phyloP scores from a whole-genome alignment of 495 filamentous ascomycete genomes.

The Recurvomyces mirabilis region DNA sequence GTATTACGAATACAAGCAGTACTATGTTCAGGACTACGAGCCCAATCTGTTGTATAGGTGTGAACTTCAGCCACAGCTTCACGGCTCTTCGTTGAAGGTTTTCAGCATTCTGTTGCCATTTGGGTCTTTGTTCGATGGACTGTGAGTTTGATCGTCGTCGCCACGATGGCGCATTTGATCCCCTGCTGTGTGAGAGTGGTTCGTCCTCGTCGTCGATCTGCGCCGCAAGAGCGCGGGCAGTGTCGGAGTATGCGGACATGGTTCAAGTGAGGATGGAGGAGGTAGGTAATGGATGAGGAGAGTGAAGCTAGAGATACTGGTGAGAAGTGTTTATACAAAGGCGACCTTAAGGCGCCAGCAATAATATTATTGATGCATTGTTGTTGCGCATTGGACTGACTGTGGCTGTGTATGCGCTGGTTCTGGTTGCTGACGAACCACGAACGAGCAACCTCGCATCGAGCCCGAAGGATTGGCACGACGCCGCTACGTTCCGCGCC shows the following conservation, averaged over 20 bases:
- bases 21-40: conserved; percentile 40
- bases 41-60: conserved; percentile 49
- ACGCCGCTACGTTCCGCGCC: too few relatives aligned
- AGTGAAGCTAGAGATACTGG: too few relatives aligned
- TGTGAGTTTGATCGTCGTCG: conserved; percentile 31
- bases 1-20: conserved; percentile 42
- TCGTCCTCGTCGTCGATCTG: conserved; percentile 38
- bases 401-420: too few relatives aligned
- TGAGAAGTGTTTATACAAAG: too few relatives aligned
- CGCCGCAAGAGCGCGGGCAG: conserved; percentile 53
- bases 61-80: conserved; percentile 41
- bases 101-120: conserved; percentile 36
- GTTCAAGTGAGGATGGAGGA: too few relatives aligned
- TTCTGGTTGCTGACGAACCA: too few relatives aligned
- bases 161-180: conserved; percentile 2
- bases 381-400: too few relatives aligned
- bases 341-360: too few relatives aligned
- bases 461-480: too few relatives aligned
- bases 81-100: conserved; percentile 31
- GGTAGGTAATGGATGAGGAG: too few relatives aligned
- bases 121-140: conserved; percentile 32
- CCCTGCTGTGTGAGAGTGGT: conserved; percentile 13
- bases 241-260: conserved; percentile 39
- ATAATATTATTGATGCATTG: too few relatives aligned
- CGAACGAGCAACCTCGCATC: too few relatives aligned